These are phyloP conservation scores for Thymus quinquecostatus DNA, from an alignment of 257 asterid species.

Conservation along the genomic window DNA sequence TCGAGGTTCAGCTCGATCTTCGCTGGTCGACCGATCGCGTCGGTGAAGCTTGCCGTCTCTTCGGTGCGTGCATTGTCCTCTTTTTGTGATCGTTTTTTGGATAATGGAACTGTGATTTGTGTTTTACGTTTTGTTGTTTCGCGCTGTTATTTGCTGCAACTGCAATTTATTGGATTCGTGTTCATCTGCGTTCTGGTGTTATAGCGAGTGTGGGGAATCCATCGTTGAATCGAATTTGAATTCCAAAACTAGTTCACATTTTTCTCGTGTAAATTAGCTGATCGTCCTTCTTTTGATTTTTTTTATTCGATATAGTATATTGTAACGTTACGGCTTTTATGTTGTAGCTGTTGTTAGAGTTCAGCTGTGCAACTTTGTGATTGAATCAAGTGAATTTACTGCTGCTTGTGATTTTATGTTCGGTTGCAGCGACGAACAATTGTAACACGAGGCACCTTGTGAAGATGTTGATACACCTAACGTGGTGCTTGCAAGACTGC, in stretches of 20 bases:
- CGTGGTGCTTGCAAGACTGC: constrained; percentile 91
- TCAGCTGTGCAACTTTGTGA: neutral
- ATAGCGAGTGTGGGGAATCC: constrained; percentile 3
- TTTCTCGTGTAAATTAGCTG: constrained; percentile 6
- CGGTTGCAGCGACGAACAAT: constrained; percentile 77
- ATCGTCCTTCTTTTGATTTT: neutral
- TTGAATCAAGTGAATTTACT: neutral
- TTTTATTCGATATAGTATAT: neutral
- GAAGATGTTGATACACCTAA: constrained; percentile 79
- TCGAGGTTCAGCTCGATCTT: constrained; percentile 74
- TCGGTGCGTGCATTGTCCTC: constrained; percentile 55
- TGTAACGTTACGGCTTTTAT: constrained; percentile 1
- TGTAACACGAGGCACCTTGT: constrained; percentile 84
- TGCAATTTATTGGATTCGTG: neutral
- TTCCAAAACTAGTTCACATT: neutral
- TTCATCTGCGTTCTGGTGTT: neutral
- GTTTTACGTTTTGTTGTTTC: neutral
- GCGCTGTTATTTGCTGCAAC: constrained; percentile 1
- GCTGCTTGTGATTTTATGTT: constrained; percentile 13
- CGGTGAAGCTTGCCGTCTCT: constrained; percentile 64
- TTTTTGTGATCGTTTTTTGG: neutral
- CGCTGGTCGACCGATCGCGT: constrained; percentile 81
- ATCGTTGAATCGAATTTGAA: neutral
- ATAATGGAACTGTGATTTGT: neutral
- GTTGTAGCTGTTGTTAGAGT: neutral